Conservation (phyloP, 495 filamentous ascomycete species). For the Penicillium simplicissimum region DNA sequence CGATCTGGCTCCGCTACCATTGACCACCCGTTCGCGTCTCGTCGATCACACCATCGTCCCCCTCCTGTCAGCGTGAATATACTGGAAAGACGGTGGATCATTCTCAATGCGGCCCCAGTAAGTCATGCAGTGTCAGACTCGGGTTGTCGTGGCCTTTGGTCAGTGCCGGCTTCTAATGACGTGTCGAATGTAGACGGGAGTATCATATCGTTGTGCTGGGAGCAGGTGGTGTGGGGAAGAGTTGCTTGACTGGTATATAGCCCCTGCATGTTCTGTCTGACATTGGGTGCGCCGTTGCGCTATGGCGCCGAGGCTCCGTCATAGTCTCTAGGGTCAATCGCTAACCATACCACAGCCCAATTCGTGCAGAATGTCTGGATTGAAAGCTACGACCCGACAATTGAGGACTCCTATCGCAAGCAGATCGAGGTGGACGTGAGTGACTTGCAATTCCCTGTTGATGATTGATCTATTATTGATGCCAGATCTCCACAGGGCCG, state of each 20-base stretch:
- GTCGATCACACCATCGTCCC: neutral
- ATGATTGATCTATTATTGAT: conserved; percentile 19
- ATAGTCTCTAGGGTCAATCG: conserved; percentile 10
- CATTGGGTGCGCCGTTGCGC: neutral
- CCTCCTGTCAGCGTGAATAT: neutral
- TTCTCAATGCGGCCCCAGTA: conserved; percentile 56
- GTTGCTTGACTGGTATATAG: conserved; percentile 88
- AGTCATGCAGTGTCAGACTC: conserved; percentile 24
- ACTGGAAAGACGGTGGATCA: conserved; percentile 7
- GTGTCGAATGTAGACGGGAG: conserved; percentile 60
- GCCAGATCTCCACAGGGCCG: conserved; percentile 62
- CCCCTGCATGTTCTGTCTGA: neutral
- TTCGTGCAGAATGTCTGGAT: conserved; percentile 99
- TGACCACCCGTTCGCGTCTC: conserved; percentile 11
- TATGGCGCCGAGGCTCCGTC: conserved; percentile 5
- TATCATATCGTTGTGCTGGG: conserved; percentile 92
- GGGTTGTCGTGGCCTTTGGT: conserved; percentile 5
- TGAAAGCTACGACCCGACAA: conserved; percentile 97
- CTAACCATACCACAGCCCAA: conserved; percentile 65
- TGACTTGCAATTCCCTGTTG: conserved; percentile 34
- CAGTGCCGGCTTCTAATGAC: conserved; percentile 26
- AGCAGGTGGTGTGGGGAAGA: conserved; percentile 95
- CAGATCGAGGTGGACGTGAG: conserved; percentile 90
- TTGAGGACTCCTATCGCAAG: conserved; percentile 96
- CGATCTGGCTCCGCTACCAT: conserved; percentile 4